These are phyloP conservation scores for Marasmius tenuissimus DNA, from an alignment of 1,284 basidiomycete species.

Conservation along the genomic window DNA sequence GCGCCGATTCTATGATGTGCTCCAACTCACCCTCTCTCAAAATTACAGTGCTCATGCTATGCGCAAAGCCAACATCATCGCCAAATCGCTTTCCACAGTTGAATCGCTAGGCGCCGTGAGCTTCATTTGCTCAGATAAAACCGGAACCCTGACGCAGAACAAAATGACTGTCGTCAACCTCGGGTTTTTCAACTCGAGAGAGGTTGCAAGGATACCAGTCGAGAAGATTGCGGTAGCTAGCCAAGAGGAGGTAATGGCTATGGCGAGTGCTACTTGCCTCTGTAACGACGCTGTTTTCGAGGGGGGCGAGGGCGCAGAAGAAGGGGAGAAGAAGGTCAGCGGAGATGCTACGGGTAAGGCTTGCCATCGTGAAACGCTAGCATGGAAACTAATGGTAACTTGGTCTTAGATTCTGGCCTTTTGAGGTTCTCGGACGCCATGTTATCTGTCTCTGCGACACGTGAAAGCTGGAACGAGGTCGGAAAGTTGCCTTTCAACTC, in stretches of 20 bases:
- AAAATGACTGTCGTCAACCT: slow-evolving; percentile 45
- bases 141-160: slow-evolving; percentile 54
- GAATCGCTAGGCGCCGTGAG: slow-evolving; percentile 52
- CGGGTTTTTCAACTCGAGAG: slow-evolving; percentile 31
- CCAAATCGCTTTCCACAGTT: slow-evolving; percentile 47
- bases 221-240: slow-evolving; percentile 16
- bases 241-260: slow-evolving; percentile 18
- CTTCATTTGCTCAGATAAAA: slow-evolving; percentile 43
- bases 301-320: slow-evolving; percentile 31
- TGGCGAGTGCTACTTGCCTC: slow-evolving; percentile 47
- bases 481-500: slow-evolving; percentile 54
- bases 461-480: slow-evolving; percentile 27
- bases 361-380: background rate
- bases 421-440: slow-evolving; percentile 51
- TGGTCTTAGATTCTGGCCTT: slow-evolving; percentile 49
- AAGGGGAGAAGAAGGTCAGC: slow-evolving; percentile 40
- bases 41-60: slow-evolving; percentile 44
- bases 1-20: background rate
- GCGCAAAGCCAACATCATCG: slow-evolving; percentile 56
- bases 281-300: slow-evolving; percentile 62
- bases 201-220: slow-evolving; percentile 17
- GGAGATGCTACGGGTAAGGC: slow-evolving; percentile 61
- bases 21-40: background rate
- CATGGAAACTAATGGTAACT: background rate
- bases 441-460: slow-evolving; percentile 24